A percentile compares a stretch with the other conserved stretches of the same genome.
Evolutionary conservation across 139 green algal genomes (phyloP).

Genomic region (Asterochloris erici): DNA sequence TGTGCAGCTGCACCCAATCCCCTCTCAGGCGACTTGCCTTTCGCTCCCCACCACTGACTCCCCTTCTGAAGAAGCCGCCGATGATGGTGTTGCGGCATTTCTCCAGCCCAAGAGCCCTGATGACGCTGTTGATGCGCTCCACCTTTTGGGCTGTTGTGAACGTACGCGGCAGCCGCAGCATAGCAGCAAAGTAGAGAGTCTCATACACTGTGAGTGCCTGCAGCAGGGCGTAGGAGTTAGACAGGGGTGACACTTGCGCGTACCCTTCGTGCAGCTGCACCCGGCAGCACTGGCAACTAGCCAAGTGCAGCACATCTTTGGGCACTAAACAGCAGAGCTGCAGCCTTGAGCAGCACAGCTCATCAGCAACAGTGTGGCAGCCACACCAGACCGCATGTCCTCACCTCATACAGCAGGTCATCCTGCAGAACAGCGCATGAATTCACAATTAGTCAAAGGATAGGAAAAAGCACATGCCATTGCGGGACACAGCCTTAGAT

Average conservation of each 20-base stretch:
- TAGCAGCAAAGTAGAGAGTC: constrained; percentile 73
- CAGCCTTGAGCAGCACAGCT: too few species aligned
- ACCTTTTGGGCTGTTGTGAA: constrained; percentile 61
- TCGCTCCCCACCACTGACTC: constrained; percentile 89
- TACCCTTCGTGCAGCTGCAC: constrained; percentile 39
- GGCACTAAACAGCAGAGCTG: too few species aligned
- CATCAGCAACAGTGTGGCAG: too few species aligned
- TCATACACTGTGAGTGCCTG: constrained; percentile 70
- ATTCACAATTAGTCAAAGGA: background rate
- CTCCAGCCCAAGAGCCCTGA: constrained; percentile 63
- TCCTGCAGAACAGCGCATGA: constrained; percentile 7
- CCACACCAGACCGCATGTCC: too few species aligned
- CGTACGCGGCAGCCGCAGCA: constrained; percentile 70
- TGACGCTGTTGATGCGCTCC: constrained; percentile 64
- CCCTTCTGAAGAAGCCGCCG: constrained; percentile 50
- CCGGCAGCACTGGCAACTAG: background rate
- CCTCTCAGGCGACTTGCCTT: constrained; percentile 48
- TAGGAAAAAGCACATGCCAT: background rate
- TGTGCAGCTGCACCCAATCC: too few species aligned
- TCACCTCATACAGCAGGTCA: constrained; percentile 22
- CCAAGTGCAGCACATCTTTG: background rate
- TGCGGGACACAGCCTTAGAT: background rate
- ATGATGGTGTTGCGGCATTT: constrained; percentile 90
- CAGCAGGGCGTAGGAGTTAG: constrained; percentile 79
- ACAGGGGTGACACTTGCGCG: constrained; percentile 23